Evolutionary conservation across 768 basidiomycete genomes (phyloP).

Genomic region (Pleurotus giganteus): DNA sequence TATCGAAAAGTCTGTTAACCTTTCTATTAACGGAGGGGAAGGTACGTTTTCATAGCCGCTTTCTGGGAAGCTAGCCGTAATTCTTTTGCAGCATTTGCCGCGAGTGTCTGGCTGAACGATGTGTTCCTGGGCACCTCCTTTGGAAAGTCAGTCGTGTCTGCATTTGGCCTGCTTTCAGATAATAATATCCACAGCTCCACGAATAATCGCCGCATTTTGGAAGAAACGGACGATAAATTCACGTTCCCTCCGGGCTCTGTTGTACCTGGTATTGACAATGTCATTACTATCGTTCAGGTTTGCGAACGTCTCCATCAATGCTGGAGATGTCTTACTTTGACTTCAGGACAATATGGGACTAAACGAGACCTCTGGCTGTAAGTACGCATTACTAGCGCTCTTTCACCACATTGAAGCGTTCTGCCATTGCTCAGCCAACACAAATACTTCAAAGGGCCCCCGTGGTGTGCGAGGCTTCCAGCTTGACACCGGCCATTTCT

Average conservation of each 20-base stretch:
- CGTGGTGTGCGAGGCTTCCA: conserved; percentile 78
- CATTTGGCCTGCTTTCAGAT: neutral
- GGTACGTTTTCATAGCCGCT: conserved; percentile 35
- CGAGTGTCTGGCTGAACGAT: conserved; percentile 78
- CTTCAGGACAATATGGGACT: conserved; percentile 77
- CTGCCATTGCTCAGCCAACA: conserved; percentile 24
- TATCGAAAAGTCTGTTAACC: conserved; percentile 58
- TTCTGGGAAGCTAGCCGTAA: neutral
- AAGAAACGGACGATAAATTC: conserved; percentile 69
- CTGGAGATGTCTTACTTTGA: neutral
- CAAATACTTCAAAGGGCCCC: conserved; percentile 65
- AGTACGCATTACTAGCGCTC: conserved; percentile 13
- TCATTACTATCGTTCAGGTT: conserved; percentile 77
- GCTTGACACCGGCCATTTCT: conserved; percentile 60
- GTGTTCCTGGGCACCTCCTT: conserved; percentile 70
- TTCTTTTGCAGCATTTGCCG: conserved; percentile 65
- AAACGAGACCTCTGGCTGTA: conserved; percentile 55
- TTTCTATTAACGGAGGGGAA: conserved; percentile 81
- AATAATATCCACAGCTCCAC: conserved; percentile 47
- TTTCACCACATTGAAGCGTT: neutral
- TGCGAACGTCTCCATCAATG: conserved; percentile 7
- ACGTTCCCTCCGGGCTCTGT: conserved; percentile 58
- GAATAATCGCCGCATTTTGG: conserved; percentile 56
- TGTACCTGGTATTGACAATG: conserved; percentile 55
- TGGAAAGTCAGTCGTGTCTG: conserved; percentile 54